These are phyloP conservation scores for Phytophthora pini DNA, from an alignment of 352 stramenopile genomes.

Conservation along the genomic window DNA sequence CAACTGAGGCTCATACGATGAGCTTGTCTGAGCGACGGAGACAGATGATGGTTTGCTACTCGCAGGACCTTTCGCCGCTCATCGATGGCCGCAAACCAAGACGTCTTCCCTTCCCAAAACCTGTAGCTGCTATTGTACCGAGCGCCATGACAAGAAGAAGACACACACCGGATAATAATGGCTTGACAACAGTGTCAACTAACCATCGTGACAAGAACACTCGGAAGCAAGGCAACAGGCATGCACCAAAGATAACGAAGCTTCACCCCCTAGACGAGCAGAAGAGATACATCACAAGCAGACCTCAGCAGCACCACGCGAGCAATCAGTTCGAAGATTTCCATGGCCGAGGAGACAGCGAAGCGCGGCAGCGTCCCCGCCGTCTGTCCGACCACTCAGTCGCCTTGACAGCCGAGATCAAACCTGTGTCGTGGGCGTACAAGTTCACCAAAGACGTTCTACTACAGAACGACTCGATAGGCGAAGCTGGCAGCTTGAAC, in stretches of 20 bases:
- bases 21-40: conserved; percentile 43
- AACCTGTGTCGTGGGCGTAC: conserved; percentile 60
- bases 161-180: conserved; percentile 17
- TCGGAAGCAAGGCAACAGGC: conserved; percentile 20
- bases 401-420: conserved; percentile 69
- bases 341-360: conserved; percentile 1
- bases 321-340: conserved; percentile 41
- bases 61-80: conserved; percentile 67
- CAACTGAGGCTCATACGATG: conserved; percentile 26
- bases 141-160: conserved; percentile 13
- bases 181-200: background rate
- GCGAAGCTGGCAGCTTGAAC: conserved; percentile 6
- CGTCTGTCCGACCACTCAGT: conserved; percentile 12
- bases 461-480: conserved; percentile 22
- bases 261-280: conserved; percentile 31
- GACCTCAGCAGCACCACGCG: conserved; percentile 6
- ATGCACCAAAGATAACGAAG: conserved; percentile 23
- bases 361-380: conserved; percentile 1
- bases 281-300: conserved; percentile 20
- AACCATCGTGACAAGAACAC: conserved; percentile 28
- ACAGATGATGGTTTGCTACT: conserved; percentile 60
- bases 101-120: conserved; percentile 42
- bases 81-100: conserved; percentile 59
- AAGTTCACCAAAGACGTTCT: conserved; percentile 50
- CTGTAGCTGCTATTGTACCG: conserved; percentile 7